phyloP scores from a whole-genome alignment of 2,329 filamentous ascomycete genomes.

The Pseudofabraea citricarpa region DNA sequence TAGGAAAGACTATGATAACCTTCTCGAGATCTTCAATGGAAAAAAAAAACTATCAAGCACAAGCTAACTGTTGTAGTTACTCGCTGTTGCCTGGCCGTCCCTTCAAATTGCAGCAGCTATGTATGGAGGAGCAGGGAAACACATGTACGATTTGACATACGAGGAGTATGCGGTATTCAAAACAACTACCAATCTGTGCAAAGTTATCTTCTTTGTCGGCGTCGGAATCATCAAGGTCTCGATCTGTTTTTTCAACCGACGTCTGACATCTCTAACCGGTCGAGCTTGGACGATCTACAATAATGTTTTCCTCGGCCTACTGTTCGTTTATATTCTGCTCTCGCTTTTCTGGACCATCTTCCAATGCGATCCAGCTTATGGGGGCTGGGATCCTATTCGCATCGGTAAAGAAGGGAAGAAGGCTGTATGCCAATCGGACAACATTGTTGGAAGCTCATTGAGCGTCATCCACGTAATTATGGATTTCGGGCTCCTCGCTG shows the following conservation, averaged over 20 bases:
- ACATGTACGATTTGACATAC: slow-evolving; percentile 30
- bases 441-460: slow-evolving; percentile 18
- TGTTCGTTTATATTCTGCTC: slow-evolving; percentile 24
- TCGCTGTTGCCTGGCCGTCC: slow-evolving; percentile 24
- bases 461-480: slow-evolving; percentile 29
- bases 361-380: slow-evolving; percentile 21
- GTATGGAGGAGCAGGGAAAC: slow-evolving; percentile 23
- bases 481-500: slow-evolving; percentile 28
- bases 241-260: slow-evolving; percentile 32
- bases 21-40: no score
- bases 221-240: slow-evolving; percentile 33
- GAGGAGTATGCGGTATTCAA: slow-evolving; percentile 40
- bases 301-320: slow-evolving; percentile 26
- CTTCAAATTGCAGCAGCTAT: slow-evolving; percentile 22
- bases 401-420: slow-evolving; percentile 16
- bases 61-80: slow-evolving; percentile 4
- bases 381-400: slow-evolving; percentile 24
- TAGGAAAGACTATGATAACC: no score
- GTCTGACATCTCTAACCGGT: slow-evolving; percentile 28
- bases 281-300: slow-evolving; percentile 26
- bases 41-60: no score
- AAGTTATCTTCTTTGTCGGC: slow-evolving; percentile 97
- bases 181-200: slow-evolving; percentile 80
- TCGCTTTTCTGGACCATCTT: slow-evolving; percentile 28
- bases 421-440: slow-evolving; percentile 17